Percentiles rank a stretch among this genome's conserved stretches.
Conservation (phyloP, 306 rosid species). For the Parietaria judaica region DNA sequence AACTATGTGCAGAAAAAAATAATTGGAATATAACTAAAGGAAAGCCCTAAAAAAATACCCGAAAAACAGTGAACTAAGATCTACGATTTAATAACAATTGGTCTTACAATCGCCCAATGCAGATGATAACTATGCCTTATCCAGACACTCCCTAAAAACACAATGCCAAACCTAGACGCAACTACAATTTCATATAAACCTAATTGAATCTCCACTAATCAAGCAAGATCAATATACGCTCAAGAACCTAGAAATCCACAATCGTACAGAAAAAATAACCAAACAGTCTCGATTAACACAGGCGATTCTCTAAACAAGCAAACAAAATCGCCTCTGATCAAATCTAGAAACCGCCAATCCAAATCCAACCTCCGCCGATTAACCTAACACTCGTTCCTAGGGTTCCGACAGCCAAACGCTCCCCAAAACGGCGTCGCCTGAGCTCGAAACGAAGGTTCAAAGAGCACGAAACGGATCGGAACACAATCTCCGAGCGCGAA, state of each 20-base stretch:
- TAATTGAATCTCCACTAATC: not conserved
- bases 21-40: too few relatives aligned
- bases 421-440: constrained; percentile 1
- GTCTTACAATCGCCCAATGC: not conserved
- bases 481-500: constrained; percentile 17
- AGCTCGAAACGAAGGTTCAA: constrained; percentile 14
- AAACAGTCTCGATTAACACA: constrained; percentile 13
- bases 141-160: constrained; percentile 4
- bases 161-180: not conserved
- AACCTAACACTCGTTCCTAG: constrained; percentile 34
- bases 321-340: constrained; percentile 17
- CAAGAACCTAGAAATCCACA: constrained; percentile 8
- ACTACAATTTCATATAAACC: constrained; percentile 3
- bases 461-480: constrained; percentile 37
- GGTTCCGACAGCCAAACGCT: constrained; percentile 28
- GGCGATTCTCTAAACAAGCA: constrained; percentile 14
- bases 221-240: not conserved
- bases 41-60: too few relatives aligned
- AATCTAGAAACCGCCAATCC: constrained; percentile 2
- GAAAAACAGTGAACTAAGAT: not conserved
- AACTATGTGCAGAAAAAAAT: too few relatives aligned
- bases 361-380: constrained; percentile 17
- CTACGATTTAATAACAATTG: not conserved
- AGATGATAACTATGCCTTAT: not conserved
- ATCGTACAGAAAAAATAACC: constrained; percentile 7